Percentiles rank a stretch among this genome's conserved stretches.
Evolutionary conservation across 2,329 filamentous ascomycete genomes (phyloP).

Genomic region (Mycosphaerella sp.): DNA sequence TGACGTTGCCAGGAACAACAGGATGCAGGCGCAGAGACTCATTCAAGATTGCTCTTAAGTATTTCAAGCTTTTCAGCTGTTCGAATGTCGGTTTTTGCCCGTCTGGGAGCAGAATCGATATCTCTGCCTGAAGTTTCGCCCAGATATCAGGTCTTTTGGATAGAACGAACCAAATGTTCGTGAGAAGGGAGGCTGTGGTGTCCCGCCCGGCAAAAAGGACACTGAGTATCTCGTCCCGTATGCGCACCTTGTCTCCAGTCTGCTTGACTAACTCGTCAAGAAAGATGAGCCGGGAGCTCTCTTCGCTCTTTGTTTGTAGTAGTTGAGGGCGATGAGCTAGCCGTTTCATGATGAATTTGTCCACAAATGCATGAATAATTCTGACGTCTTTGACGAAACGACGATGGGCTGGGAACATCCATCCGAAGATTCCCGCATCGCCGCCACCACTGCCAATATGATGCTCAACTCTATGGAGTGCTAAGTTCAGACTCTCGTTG

Average conservation of each 20-base stretch:
- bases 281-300: constrained; percentile 40
- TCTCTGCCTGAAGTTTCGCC: constrained; percentile 21
- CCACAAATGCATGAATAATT: not conserved
- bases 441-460: constrained; percentile 7
- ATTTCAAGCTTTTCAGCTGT: constrained; percentile 24
- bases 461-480: constrained; percentile 16
- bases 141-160: constrained; percentile 20
- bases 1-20: constrained; percentile 68
- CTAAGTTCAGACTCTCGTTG: constrained; percentile 7
- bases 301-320: constrained; percentile 13
- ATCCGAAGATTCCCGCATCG: not conserved
- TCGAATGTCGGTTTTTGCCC: constrained; percentile 39
- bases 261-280: constrained; percentile 51
- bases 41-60: constrained; percentile 55
- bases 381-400: not conserved
- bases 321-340: constrained; percentile 9
- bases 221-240: constrained; percentile 41
- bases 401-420: not conserved
- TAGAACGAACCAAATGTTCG: constrained; percentile 34
- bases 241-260: constrained; percentile 36
- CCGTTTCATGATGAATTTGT: not conserved
- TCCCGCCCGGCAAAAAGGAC: constrained; percentile 49
- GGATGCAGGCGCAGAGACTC: constrained; percentile 64
- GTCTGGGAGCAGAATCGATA: constrained; percentile 16
- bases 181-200: constrained; percentile 45